phyloP scores from a whole-genome alignment of 805 yeast species.

The Yamadazyma olivae region DNA sequence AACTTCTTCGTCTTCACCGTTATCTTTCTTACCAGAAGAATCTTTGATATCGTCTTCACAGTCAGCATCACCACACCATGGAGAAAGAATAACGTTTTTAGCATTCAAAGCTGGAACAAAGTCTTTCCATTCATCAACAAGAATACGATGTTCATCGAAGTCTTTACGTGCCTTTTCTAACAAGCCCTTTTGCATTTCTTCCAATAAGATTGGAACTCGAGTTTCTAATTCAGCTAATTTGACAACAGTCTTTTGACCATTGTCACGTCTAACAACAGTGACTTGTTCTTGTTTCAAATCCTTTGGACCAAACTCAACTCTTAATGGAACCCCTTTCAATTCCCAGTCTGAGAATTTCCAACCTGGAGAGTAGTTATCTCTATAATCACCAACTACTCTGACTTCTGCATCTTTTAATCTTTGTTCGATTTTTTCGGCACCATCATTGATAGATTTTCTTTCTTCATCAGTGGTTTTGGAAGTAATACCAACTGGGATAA shows the following conservation, averaged over 20 bases:
- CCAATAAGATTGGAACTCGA: slow-evolving; percentile 72
- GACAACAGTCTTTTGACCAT: slow-evolving; percentile 69
- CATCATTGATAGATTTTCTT: slow-evolving; percentile 63
- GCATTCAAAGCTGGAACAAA: slow-evolving; percentile 89
- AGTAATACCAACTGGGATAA: slow-evolving; percentile 94
- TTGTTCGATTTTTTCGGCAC: slow-evolving; percentile 68
- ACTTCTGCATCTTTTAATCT: slow-evolving; percentile 59
- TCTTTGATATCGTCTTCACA: slow-evolving; percentile 98
- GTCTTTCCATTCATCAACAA: slow-evolving; percentile 83
- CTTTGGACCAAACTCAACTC: slow-evolving; percentile 95
- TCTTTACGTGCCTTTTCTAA: slow-evolving; percentile 75
- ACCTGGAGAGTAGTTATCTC: slow-evolving; percentile 95
- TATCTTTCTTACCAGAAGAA: slow-evolving; percentile 73
- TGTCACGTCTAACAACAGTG: slow-evolving; percentile 91
- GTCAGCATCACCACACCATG: slow-evolving; percentile 94
- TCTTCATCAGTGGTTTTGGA: slow-evolving; percentile 78
- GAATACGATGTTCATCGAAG: slow-evolving; percentile 79
- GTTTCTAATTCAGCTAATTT: slow-evolving; percentile 56
- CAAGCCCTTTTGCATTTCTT: slow-evolving; percentile 73
- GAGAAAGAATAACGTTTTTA: slow-evolving; percentile 87
- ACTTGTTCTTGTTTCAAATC: slow-evolving; percentile 80
- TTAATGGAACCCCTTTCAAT: slow-evolving; percentile 90
- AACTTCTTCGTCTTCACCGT: slow-evolving; percentile 77
- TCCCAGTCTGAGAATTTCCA: slow-evolving; percentile 99
- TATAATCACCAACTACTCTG: slow-evolving; percentile 80